Conservation (phyloP, 352 stramenopile genomes). For the Phytophthora foliorum region DNA sequence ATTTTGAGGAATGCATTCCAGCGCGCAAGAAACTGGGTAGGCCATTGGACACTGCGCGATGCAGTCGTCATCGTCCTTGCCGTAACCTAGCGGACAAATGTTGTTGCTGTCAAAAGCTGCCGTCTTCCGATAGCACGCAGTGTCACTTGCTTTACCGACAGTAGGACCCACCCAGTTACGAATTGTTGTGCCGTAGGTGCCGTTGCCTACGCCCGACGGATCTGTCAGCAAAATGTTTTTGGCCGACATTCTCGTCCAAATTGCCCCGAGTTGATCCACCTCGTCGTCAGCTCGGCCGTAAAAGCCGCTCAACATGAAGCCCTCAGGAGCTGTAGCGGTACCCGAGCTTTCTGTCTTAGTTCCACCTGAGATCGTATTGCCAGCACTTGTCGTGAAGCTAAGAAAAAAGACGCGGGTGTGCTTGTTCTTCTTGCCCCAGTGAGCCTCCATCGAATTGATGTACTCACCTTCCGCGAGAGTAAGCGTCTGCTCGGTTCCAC, state of each 20-base stretch:
- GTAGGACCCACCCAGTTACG: constrained; percentile 37
- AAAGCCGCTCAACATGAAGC: constrained; percentile 32
- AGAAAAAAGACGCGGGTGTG: constrained; percentile 59
- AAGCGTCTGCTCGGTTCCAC: constrained; percentile 45
- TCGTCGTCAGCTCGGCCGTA: constrained; percentile 28
- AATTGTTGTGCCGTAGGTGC: constrained; percentile 32
- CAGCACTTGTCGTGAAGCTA: constrained; percentile 46
- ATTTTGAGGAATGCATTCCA: constrained; percentile 43
- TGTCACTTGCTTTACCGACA: constrained; percentile 28
- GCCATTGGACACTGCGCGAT: constrained; percentile 29
- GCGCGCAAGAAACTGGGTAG: constrained; percentile 28
- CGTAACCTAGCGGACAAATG: too few relatives aligned
- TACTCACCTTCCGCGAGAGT: constrained; percentile 38
- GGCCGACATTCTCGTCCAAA: constrained; percentile 34
- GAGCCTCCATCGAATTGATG: constrained; percentile 45
- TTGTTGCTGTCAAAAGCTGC: too few relatives aligned
- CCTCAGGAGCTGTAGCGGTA: constrained; percentile 20
- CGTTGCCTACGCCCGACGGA: constrained; percentile 23
- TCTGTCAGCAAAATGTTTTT: constrained; percentile 29
- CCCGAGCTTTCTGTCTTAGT: constrained; percentile 25
- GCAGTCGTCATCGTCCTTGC: constrained; percentile 27
- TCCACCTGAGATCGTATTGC: constrained; percentile 39
- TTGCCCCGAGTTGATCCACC: constrained; percentile 37
- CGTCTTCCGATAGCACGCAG: too few relatives aligned
- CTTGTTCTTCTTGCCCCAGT: constrained; percentile 51